Evolutionary conservation across 1,284 basidiomycete genomes (phyloP), one percentile per base, ranked within the genome.

Genomic region (Austroboletus novae-zelandiae): DNA sequence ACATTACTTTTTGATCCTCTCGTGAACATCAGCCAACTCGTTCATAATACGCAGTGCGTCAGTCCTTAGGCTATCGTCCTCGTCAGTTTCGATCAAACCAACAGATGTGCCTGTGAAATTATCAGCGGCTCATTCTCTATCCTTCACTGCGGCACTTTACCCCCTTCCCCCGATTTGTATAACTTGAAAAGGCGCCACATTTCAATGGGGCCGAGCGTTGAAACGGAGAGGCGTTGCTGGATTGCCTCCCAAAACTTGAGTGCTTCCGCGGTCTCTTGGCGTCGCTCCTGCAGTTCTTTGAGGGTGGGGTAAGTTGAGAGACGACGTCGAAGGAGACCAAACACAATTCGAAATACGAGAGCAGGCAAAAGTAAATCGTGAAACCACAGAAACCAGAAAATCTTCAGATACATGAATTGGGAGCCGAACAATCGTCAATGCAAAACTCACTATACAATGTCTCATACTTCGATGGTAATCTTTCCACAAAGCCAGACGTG

Each of bases 381-480:
- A 60, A 77, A 78, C 85, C 85, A 87, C 17, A 85, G 60, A 23
- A 75, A 61, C 85, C 85, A 87, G 55, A 77, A 87, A 3, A 72
- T 53, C 84, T 86, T 52, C 29, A 36, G 30, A 37, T 47, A 55
- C 11, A 5, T 65, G 17, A 63, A 48, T 45, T 39, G 34, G 14
- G 14, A 15, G 25, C 48, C 30, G 20, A n/a, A 37, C 29, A 42
- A 20, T 37, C 34, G 1, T 46, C 20, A 6, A 17, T 44, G 48
- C 18, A 23, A 29, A 39, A 74, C 81, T 53, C 57, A 86, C 84
- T 29, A 62, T 48, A 54, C 84, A 87, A 51, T 74, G 75, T 8
- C 66, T 49, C 5, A 72, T 57, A 54, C 84, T 86, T 31, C 56
- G 73, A 30, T 57, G 62, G 44, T 63, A 62, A 54, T 84, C 69